Base-by-base conservation (phyloP, 768 basidiomycete genomes). In the Tylopilus rubrobrunneus region DNA sequence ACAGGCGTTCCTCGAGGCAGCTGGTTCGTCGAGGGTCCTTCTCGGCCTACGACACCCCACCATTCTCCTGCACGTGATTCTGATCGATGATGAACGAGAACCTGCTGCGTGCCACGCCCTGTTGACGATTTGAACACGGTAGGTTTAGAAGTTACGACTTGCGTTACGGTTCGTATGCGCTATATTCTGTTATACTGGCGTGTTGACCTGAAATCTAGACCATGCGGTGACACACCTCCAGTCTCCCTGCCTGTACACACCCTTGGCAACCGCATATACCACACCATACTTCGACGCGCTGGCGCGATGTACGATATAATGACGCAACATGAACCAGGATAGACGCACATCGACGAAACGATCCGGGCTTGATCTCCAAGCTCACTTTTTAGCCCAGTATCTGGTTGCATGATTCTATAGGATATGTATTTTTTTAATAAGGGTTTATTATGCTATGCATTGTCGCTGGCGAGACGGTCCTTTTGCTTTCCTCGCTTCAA, bases 221-320 rank as follows among this genome's bases (percentile, higher is more conserved):
- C 29, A 5, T 55, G 53, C 25, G 25, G 2, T 25, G 25, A 25
- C 25, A 25, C 25, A 5, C 19, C 19, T 25, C 5, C 5, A 2
- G 25, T 25, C 3, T 25, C 5, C 25, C 25, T 25, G 5, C 25
- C 25, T 25, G 25, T 2, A 25, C 48, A 41, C 39, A 31, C 23
- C 10, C 4, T 5, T 11, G 10, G 3, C 37, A 25, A 49, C 45
- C 39, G 23, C 12, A n/a, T 27, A 15, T 10, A 53, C 27, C 5
- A 15, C 12, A 47, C 45, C 33, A 61, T 46, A 12, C 34, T 33
- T 54, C 4, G 33, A 59, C 46, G 55, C 56, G 58, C 54, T 41
- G 59, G 53, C 55, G 57, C 55, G 29, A 21, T 67, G 65, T 67
- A 68, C 50, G 41, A 69, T 56, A 67, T 28, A 45, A 45, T 19